phyloP scores from a whole-genome alignment of 2,329 filamentous ascomycete species.

The Drechslerella dactyloides region DNA sequence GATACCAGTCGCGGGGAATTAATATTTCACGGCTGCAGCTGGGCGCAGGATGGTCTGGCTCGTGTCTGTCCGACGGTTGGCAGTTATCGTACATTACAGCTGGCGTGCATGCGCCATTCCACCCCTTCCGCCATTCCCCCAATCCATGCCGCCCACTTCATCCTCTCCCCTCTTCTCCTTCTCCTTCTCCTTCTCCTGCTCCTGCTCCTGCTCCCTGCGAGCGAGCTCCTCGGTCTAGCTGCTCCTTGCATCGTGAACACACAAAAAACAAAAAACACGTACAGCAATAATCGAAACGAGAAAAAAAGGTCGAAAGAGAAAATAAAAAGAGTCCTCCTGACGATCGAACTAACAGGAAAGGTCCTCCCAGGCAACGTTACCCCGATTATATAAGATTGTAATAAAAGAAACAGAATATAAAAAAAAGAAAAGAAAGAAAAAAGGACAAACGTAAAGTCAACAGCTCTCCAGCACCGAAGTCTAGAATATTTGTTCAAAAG shows the following conservation, averaged over 20 bases:
- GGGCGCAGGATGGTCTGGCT: background rate
- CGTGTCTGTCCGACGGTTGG: background rate
- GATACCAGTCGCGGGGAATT: too few species aligned
- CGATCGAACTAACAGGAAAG: too few species aligned
- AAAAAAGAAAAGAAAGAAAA: background rate
- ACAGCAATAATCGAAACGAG: background rate
- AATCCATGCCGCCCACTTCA: background rate
- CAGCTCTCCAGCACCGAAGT: background rate
- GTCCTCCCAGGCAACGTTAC: too few species aligned
- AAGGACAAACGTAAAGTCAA: background rate
- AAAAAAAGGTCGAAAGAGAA: too few species aligned
- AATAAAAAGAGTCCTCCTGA: too few species aligned
- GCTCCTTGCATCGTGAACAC: background rate
- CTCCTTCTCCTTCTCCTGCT: too few species aligned
- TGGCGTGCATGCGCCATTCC: background rate
- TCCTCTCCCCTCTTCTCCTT: too few species aligned
- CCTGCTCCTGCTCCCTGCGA: too few species aligned
- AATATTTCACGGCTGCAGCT: too few species aligned
- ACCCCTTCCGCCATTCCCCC: background rate
- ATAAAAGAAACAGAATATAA: too few species aligned
- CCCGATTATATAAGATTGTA: too few species aligned
- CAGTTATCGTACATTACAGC: constrained; percentile 7
- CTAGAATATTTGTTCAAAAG: constrained; percentile 3
- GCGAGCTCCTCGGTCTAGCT: too few species aligned
- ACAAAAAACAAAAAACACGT: background rate